Evolutionary conservation across 768 basidiomycete species (phyloP).

Genomic region (Rossbeevera mucosa): DNA sequence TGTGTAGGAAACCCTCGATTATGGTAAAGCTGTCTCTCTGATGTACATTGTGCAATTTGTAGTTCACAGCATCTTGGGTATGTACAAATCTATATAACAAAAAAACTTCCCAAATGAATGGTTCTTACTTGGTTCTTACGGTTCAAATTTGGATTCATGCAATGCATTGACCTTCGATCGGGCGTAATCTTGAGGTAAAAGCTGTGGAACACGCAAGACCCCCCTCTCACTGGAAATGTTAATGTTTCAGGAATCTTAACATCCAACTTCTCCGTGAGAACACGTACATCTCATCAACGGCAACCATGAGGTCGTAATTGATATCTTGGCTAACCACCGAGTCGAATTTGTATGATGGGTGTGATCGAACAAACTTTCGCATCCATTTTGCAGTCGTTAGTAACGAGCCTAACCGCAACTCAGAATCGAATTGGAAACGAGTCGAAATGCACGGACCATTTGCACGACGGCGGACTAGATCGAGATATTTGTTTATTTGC

Average conservation of each 20-base stretch:
- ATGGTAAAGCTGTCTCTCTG: not conserved
- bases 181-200: slow-evolving; percentile 62
- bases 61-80: not conserved
- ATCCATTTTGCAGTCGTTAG: slow-evolving; percentile 92
- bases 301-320: slow-evolving; percentile 88
- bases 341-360: slow-evolving; percentile 89
- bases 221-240: slow-evolving; percentile 55
- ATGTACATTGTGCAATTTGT: not conserved
- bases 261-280: not conserved
- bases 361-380: slow-evolving; percentile 82
- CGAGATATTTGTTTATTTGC: slow-evolving; percentile 72
- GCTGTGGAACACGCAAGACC: slow-evolving; percentile 51
- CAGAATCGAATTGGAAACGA: slow-evolving; percentile 1
- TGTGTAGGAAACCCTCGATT: not conserved
- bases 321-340: slow-evolving; percentile 90
- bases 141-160: slow-evolving; percentile 26
- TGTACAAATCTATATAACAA: not conserved
- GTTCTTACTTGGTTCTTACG: slow-evolving; percentile 8
- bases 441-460: slow-evolving; percentile 51
- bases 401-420: slow-evolving; percentile 55
- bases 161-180: slow-evolving; percentile 24
- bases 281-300: slow-evolving; percentile 88
- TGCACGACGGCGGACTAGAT: slow-evolving; percentile 72
- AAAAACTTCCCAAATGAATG: not conserved
- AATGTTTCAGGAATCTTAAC: slow-evolving; percentile 1